Evolutionary conservation across 768 basidiomycete genomes (phyloP).

Genomic region (Trametes elegans): DNA sequence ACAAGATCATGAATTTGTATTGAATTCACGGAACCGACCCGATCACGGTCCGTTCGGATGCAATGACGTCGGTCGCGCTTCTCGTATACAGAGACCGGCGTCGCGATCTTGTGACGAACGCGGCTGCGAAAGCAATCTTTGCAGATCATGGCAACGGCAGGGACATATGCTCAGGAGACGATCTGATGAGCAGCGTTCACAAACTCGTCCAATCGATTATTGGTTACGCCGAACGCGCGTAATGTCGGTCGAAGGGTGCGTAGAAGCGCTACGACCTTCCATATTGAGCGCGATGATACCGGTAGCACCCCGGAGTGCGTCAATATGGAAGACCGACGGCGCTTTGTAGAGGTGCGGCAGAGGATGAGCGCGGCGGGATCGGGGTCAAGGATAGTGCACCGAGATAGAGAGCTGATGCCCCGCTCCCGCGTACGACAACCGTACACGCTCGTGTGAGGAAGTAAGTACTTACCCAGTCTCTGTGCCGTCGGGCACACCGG

Average conservation of each 20-base stretch:
- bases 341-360: not conserved
- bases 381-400: not conserved
- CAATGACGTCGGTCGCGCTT: not conserved
- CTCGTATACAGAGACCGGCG: not conserved
- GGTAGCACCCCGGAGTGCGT: conserved; percentile 11
- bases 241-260: conserved; percentile 6
- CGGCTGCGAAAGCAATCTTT: not conserved
- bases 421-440: no score
- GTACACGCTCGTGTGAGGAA: no score
- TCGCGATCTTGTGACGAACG: conserved; percentile 6
- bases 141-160: not conserved
- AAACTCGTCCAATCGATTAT: conserved; percentile 11
- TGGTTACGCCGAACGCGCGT: conserved; percentile 8
- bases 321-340: conserved; percentile 1
- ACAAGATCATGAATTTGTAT: not conserved
- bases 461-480: conserved; percentile 86
- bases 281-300: conserved; percentile 15
- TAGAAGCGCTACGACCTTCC: conserved; percentile 7
- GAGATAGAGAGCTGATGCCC: not conserved
- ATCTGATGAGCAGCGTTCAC: conserved; percentile 11
- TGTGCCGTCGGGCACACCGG: conserved; percentile 90
- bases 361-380: not conserved
- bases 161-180: not conserved
- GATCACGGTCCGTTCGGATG: not conserved
- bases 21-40: not conserved